Evolutionary conservation across 257 asterid genomes (phyloP), one percentile per base, ranked within the genome.

Genomic region (Perilla frutescens): DNA sequence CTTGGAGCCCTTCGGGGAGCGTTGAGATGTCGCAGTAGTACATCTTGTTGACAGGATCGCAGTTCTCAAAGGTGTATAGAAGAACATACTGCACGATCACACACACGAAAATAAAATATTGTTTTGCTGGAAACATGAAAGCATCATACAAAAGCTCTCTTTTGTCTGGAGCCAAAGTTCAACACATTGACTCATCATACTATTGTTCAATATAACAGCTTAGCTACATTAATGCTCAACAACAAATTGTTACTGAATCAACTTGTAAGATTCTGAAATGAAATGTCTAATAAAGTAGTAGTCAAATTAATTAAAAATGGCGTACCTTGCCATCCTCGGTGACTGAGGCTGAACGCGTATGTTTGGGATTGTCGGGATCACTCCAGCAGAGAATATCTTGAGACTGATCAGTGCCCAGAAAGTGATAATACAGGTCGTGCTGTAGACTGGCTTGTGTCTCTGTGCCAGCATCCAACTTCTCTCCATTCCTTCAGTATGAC

Each of bases 301-400:
- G 0, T 20, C 26, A 20, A 20, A 20, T 20, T 20, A 20, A 20
- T 20, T 20, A 20, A 20, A 20, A 20, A 20, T 20, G 26, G 26
- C 26, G 62, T 78, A 91, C 98, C 97, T 89, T 85, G 8, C 98
- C 98, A 54, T 95, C 99, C 45, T 87, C 87, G 0, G 99, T 92
- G 6, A 95, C 91, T 6, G 87, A 83, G 62, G 93, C 92, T 0
- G 68, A 63, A 64, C 77, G 96, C 14, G 88, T 81, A 66, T 95
- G 88, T 39, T 85, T 89, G 26, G 99, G 96, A 76, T 89, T 92
- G 59, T 87, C 88, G 1, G 88, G 80, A 81, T 95, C 97, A 41
- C 81, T 87, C 96, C 96, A 95, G 70, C 97, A 90, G 66, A 92
- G 83, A 72, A 90, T 75, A 79, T 95, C 98, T 71, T 92, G 87